These are phyloP conservation scores for Solanum gracilifrons DNA, from an alignment of 257 asterid genomes.

Conservation along the genomic window DNA sequence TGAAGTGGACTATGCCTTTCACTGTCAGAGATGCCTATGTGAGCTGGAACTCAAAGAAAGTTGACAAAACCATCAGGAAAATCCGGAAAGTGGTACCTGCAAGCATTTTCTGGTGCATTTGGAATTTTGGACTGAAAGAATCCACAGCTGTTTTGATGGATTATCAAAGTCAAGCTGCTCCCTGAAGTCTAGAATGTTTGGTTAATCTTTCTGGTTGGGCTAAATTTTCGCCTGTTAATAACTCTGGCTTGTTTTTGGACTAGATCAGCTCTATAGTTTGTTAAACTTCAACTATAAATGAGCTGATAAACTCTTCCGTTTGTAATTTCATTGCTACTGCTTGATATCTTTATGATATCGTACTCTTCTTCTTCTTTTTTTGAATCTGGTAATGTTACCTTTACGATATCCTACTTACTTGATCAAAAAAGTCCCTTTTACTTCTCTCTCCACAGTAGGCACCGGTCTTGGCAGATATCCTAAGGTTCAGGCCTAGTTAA, in stretches of 20 bases:
- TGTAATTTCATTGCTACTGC: background rate
- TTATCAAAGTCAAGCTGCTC: background rate
- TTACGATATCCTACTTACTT: background rate
- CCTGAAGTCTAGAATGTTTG: background rate
- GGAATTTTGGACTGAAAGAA: background rate
- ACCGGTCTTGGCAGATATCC: background rate
- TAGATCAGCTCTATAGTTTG: background rate
- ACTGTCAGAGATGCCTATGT: background rate
- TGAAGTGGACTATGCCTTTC: background rate
- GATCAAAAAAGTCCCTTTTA: background rate
- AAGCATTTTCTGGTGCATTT: background rate
- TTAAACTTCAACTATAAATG: background rate
- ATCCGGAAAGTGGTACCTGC: background rate
- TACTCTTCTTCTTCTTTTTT: background rate
- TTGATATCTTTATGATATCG: background rate
- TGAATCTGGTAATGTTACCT: background rate
- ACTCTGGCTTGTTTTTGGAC: background rate
- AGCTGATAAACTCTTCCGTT: background rate
- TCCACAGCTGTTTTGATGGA: background rate
- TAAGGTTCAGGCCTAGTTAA: background rate
- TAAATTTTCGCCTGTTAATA: background rate
- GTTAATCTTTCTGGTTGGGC: background rate
- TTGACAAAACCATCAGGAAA: background rate
- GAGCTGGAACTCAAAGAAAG: background rate
- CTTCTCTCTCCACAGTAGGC: background rate